These are phyloP conservation scores for Xanthoconium stramineum DNA, from an alignment of 768 basidiomycete species.

Conservation along the genomic window DNA sequence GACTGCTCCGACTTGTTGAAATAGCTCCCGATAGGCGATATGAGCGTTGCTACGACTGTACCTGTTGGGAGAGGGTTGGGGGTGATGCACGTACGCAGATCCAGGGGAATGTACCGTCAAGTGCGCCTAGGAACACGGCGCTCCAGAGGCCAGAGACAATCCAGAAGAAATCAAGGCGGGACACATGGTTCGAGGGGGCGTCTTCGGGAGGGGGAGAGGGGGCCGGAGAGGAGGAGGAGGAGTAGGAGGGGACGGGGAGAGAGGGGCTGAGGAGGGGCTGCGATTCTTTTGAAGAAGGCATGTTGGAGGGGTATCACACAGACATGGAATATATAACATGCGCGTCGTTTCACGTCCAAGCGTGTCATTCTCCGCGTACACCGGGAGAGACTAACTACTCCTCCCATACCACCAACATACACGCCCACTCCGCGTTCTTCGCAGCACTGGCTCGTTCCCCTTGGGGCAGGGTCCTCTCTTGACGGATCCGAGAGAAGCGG, in stretches of 20 bases:
- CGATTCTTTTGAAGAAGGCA: constrained; percentile 46
- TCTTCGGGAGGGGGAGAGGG: constrained; percentile 26
- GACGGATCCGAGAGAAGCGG: constrained; percentile 2
- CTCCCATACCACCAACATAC: background rate
- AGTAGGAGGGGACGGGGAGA: constrained; percentile 38
- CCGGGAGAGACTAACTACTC: constrained; percentile 16
- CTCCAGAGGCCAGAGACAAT: constrained; percentile 79
- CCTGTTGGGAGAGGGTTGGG: constrained; percentile 34
- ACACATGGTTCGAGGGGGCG: constrained; percentile 42
- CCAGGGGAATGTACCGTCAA: constrained; percentile 61
- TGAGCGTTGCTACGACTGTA: constrained; percentile 83
- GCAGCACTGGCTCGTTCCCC: constrained; percentile 1
- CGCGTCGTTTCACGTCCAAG: constrained; percentile 19
- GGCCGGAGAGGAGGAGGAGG: constrained; percentile 36
- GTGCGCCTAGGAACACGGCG: constrained; percentile 77
- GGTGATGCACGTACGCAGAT: background rate
- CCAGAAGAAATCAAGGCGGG: constrained; percentile 58
- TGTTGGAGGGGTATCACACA: constrained; percentile 12
- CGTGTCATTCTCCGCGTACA: constrained; percentile 29
- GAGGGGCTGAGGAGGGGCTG: constrained; percentile 50
- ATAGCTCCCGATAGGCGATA: constrained; percentile 81
- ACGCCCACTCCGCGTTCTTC: background rate
- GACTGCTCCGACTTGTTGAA: constrained; percentile 78
- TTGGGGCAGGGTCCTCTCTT: background rate
- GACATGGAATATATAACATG: constrained; percentile 24